phyloP scores from a whole-genome alignment of 768 basidiomycete species.

The Mycena vulgaris region DNA sequence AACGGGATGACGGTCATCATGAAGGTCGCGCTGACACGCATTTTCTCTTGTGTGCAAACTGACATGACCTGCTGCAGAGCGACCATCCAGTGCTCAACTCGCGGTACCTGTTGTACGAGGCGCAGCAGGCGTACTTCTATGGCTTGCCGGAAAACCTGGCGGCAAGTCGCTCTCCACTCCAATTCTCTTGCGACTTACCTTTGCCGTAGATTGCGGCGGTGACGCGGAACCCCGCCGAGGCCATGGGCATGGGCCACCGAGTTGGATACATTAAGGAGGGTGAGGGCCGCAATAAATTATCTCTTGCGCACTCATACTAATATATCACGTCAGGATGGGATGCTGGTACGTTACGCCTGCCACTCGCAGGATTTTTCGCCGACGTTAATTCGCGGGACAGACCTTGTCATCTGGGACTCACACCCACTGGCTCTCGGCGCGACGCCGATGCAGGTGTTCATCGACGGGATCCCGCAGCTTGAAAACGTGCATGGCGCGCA shows the following conservation, averaged over 20 bases:
- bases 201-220: slow-evolving; percentile 59
- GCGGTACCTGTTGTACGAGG: slow-evolving; percentile 86
- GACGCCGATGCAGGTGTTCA: slow-evolving; percentile 92
- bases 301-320: not conserved
- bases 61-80: slow-evolving; percentile 57
- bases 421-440: slow-evolving; percentile 90
- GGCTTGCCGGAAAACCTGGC: slow-evolving; percentile 81
- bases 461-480: slow-evolving; percentile 90
- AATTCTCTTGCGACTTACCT: not conserved
- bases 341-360: slow-evolving; percentile 64
- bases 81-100: slow-evolving; percentile 79
- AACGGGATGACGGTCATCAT: slow-evolving; percentile 78
- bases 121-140: slow-evolving; percentile 87
- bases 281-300: slow-evolving; percentile 35
- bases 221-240: slow-evolving; percentile 79
- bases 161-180: not conserved
- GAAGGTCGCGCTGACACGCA: slow-evolving; percentile 66
- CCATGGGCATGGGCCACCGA: slow-evolving; percentile 85
- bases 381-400: slow-evolving; percentile 51
- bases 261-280: slow-evolving; percentile 85
- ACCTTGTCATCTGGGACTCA: slow-evolving; percentile 87
- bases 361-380: not conserved
- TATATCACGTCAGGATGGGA: slow-evolving; percentile 71
- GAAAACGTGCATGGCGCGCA: slow-evolving; percentile 58
- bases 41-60: not conserved